Evolutionary conservation across 139 green algal species (phyloP).

Genomic region (Tetraselmis chui): DNA sequence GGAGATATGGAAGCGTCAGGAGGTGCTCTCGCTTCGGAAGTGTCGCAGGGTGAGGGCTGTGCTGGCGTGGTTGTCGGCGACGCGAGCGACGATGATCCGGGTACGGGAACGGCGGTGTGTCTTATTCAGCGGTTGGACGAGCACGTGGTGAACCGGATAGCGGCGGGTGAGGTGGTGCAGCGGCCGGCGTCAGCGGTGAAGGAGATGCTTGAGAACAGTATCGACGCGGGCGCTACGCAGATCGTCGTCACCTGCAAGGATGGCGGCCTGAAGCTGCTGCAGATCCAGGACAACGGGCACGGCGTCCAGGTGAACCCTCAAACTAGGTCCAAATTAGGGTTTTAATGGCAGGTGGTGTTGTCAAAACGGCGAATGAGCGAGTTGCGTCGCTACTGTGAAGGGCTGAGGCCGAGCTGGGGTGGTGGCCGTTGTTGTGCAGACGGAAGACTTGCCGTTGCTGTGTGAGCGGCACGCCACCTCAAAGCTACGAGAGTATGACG

Average conservation of each 20-base stretch:
- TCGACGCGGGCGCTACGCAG: constrained; percentile 81
- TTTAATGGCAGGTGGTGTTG: too few species aligned
- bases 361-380: too few species aligned
- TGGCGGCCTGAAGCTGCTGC: constrained; percentile 84
- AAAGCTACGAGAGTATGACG: constrained; percentile 85
- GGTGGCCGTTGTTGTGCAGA: too few species aligned
- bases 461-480: constrained; percentile 88
- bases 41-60: too few species aligned
- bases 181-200: constrained; percentile 84
- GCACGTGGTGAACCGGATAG: constrained; percentile 88
- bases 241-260: constrained; percentile 82
- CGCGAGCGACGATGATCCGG: too few species aligned
- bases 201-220: constrained; percentile 95
- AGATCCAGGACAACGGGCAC: constrained; percentile 88
- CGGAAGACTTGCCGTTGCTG: constrained; percentile 76
- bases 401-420: too few species aligned
- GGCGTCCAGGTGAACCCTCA: constrained; percentile 77
- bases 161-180: constrained; percentile 89
- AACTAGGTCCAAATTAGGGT: too few species aligned
- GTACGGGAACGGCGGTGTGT: too few species aligned
- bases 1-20: too few species aligned
- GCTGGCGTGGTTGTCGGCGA: too few species aligned
- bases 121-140: constrained; percentile 63
- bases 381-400: too few species aligned
- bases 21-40: too few species aligned